Conservation (phyloP, 495 filamentous ascomycete species). For the Clavariopsis aquatica region DNA sequence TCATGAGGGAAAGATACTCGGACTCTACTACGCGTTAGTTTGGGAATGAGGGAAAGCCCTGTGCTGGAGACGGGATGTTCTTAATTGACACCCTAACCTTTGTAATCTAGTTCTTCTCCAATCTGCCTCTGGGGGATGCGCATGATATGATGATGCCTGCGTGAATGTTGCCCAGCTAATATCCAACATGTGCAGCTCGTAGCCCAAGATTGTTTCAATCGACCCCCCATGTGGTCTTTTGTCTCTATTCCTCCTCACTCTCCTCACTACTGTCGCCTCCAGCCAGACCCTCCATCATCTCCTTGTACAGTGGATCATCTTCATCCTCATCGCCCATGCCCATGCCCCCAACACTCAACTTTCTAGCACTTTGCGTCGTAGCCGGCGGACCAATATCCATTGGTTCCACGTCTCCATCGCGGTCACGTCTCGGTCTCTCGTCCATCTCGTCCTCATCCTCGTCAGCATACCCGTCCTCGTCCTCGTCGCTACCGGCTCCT, state of each 20-base stretch:
- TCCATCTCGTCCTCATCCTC: conserved; percentile 31
- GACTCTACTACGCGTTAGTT: conserved; percentile 39
- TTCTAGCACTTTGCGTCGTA: not conserved
- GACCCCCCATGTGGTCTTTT: no score
- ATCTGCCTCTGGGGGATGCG: no score
- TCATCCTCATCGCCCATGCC: conserved; percentile 26
- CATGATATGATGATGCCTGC: no score
- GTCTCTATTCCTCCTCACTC: conserved; percentile 34
- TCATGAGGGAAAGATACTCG: conserved; percentile 98
- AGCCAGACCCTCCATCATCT: conserved; percentile 37
- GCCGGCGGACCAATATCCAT: conserved; percentile 39
- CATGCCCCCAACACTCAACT: conserved; percentile 14
- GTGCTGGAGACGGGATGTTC: conserved; percentile 66
- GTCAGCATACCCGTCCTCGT: conserved; percentile 23
- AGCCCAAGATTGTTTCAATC: no score
- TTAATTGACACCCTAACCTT: conserved; percentile 56
- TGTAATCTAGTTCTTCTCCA: conserved; percentile 9
- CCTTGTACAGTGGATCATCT: conserved; percentile 33
- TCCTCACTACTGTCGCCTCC: conserved; percentile 34
- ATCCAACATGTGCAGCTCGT: no score
- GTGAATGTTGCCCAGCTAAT: not conserved
- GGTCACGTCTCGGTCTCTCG: conserved; percentile 17
- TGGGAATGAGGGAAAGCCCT: conserved; percentile 87
- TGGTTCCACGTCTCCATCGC: conserved; percentile 28
- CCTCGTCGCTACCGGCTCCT: conserved; percentile 2